phyloP scores from a whole-genome alignment of 2,329 filamentous ascomycete genomes.

The Fusarium torulosum region DNA sequence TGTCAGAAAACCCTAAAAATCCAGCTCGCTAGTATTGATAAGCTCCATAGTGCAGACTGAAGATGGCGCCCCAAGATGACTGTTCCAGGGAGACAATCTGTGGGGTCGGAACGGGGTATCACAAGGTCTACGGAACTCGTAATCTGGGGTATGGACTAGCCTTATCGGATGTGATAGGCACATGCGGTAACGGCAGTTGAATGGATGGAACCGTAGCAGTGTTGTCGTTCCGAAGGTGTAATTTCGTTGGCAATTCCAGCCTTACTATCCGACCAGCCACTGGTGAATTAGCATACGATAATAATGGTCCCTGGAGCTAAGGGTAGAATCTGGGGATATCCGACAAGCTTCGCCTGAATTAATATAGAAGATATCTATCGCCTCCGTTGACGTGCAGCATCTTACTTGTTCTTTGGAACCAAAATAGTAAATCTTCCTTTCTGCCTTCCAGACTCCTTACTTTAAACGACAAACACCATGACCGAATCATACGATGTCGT shows the following conservation, averaged over 20 bases:
- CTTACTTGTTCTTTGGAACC: background rate
- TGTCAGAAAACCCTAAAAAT: background rate
- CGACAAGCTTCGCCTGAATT: background rate
- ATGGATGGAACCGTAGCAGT: no score
- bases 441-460: background rate
- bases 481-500: conserved; percentile 41
- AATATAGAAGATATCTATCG: conserved; percentile 22
- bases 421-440: background rate
- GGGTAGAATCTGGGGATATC: conserved; percentile 5
- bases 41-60: no score
- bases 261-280: background rate
- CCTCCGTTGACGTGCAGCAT: background rate
- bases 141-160: conserved; percentile 27
- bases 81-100: background rate
- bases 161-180: conserved; percentile 2
- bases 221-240: conserved; percentile 1
- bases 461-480: background rate
- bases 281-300: background rate
- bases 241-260: background rate
- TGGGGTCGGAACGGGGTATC: conserved; percentile 14
- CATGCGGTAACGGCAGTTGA: background rate
- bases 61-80: conserved; percentile 4
- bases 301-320: background rate
- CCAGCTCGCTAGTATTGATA: no score
- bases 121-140: conserved; percentile 11